Conservation (phyloP, 805 yeast species). For the Yamadazyma nakazawae region DNA sequence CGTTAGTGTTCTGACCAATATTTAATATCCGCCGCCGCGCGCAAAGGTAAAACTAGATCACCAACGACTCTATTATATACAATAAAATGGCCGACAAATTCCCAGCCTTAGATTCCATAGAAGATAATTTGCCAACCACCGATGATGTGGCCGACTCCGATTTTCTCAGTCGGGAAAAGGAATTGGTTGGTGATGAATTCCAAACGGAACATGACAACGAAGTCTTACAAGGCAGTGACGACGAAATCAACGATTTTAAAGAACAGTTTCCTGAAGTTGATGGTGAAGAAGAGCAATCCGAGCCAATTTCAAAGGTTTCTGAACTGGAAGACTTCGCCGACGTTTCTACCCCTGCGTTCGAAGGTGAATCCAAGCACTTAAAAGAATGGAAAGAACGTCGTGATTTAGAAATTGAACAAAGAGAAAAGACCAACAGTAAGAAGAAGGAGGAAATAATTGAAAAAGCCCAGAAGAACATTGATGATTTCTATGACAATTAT, state of each 20-base stretch:
- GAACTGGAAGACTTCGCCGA: constrained; percentile 17
- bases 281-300: constrained; percentile 34
- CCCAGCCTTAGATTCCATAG: constrained; percentile 60
- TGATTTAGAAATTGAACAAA: constrained; percentile 70
- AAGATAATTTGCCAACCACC: constrained; percentile 25
- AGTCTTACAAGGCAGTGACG: constrained; percentile 38
- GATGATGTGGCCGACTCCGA: constrained; percentile 46
- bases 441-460: constrained; percentile 65
- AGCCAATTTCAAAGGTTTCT: constrained; percentile 18
- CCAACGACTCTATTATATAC: neutral
- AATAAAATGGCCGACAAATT: constrained; percentile 65
- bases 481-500: constrained; percentile 89
- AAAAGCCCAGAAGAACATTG: constrained; percentile 79
- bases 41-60: neutral
- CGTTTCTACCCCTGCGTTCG: constrained; percentile 7
- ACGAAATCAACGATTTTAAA: constrained; percentile 56
- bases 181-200: constrained; percentile 68
- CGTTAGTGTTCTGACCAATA: neutral
- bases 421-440: constrained; percentile 68
- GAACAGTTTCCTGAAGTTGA: constrained; percentile 62
- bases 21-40: neutral
- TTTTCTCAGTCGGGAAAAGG: constrained; percentile 66
- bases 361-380: constrained; percentile 50
- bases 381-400: constrained; percentile 80
- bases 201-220: constrained; percentile 60